Conservation (phyloP, 2,329 filamentous ascomycete species). For the Phyllosticta capitalensis region DNA sequence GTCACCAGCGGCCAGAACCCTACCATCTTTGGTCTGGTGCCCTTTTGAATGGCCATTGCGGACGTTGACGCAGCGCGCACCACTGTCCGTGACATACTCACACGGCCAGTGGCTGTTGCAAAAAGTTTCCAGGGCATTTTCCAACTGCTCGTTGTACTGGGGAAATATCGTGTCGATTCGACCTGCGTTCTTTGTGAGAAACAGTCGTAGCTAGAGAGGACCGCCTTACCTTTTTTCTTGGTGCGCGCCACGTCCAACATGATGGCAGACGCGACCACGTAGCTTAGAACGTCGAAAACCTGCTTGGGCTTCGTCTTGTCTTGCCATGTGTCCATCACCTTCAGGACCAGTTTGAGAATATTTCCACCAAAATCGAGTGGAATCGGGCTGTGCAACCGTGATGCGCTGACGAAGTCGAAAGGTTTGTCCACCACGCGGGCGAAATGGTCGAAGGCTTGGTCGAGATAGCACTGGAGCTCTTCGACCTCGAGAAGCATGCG, state of each 20-base stretch:
- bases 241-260: slow-evolving; percentile 38
- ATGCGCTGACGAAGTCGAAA: slow-evolving; percentile 43
- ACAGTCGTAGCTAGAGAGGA: background rate
- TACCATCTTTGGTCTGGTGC: slow-evolving; percentile 36
- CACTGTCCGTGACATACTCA: slow-evolving; percentile 23
- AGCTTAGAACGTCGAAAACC: slow-evolving; percentile 37
- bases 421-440: slow-evolving; percentile 34
- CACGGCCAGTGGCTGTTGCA: slow-evolving; percentile 39
- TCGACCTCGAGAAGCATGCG: slow-evolving; percentile 41
- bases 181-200: slow-evolving; percentile 14
- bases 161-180: slow-evolving; percentile 29
- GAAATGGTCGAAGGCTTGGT: slow-evolving; percentile 44
- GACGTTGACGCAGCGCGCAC: slow-evolving; percentile 30
- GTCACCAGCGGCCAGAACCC: slow-evolving; percentile 33
- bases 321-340: slow-evolving; percentile 22
- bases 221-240: slow-evolving; percentile 18
- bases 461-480: slow-evolving; percentile 39
- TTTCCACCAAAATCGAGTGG: slow-evolving; percentile 41
- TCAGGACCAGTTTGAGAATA: slow-evolving; percentile 39
- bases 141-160: slow-evolving; percentile 34
- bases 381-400: slow-evolving; percentile 38
- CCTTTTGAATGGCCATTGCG: slow-evolving; percentile 31
- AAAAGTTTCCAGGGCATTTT: slow-evolving; percentile 36
- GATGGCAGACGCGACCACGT: slow-evolving; percentile 43
- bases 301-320: slow-evolving; percentile 17